Evolutionary conservation across 1,139 yeast species (phyloP).

Genomic region (Diutina rugosa): DNA sequence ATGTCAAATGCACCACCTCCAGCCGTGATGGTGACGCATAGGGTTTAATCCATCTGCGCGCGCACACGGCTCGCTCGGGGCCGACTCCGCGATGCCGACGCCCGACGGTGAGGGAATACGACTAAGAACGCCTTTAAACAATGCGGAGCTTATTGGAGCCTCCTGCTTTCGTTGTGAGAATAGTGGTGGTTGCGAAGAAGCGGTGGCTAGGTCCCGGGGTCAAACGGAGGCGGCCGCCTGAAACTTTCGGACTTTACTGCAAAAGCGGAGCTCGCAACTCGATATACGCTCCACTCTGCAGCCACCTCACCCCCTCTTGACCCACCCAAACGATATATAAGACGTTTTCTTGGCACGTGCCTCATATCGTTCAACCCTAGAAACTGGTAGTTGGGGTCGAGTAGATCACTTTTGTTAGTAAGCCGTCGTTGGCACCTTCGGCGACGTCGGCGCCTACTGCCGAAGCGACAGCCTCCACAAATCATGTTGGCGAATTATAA

Average conservation of each 20-base stretch:
- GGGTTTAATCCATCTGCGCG: neutral
- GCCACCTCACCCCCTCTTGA: neutral
- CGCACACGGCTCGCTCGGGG: neutral
- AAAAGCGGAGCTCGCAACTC: neutral
- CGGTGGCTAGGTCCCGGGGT: neutral
- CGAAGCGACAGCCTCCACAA: neutral
- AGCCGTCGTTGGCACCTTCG: neutral
- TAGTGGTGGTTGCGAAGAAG: neutral
- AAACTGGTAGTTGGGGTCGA: no score
- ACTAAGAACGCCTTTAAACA: no score
- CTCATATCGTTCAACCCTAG: neutral
- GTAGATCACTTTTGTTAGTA: no score
- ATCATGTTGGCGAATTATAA: neutral
- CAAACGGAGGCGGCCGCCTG: neutral
- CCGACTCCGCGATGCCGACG: neutral
- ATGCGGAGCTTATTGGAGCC: no score
- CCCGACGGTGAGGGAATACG: neutral
- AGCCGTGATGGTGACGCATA: neutral
- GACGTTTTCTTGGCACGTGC: neutral
- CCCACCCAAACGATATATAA: neutral
- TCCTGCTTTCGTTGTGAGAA: no score
- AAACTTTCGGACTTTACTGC: neutral
- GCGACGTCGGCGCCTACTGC: neutral
- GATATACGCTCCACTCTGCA: neutral
- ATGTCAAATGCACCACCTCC: neutral